These are phyloP conservation scores for Phytophthora cryptogea DNA, from an alignment of 352 stramenopile species.

Conservation along the genomic window DNA sequence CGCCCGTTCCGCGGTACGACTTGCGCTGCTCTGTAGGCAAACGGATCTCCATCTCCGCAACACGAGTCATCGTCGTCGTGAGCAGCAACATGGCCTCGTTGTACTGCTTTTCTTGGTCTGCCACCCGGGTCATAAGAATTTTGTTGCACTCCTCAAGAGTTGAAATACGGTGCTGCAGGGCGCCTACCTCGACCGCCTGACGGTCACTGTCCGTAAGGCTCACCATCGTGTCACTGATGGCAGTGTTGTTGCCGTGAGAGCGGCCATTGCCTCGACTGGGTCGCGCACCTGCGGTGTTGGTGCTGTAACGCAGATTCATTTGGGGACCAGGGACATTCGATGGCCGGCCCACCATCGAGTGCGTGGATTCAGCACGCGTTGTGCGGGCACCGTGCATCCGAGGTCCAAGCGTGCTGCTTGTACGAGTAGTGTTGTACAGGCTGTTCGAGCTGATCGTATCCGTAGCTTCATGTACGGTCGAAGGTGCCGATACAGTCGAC, in stretches of 20 bases:
- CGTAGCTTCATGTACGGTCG: conserved; percentile 26
- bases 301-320: conserved; percentile 55
- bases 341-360: conserved; percentile 46
- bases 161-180: conserved; percentile 57
- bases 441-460: conserved; percentile 35
- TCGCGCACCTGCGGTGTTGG: conserved; percentile 34
- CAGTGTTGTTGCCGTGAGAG: conserved; percentile 40
- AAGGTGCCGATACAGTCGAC: conserved; percentile 33
- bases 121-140: conserved; percentile 63
- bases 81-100: conserved; percentile 86
- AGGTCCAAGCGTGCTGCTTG: conserved; percentile 26
- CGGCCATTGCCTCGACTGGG: conserved; percentile 27
- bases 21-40: conserved; percentile 54
- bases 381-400: conserved; percentile 28
- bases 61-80: conserved; percentile 84
- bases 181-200: conserved; percentile 46
- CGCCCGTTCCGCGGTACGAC: conserved; percentile 46
- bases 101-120: conserved; percentile 85
- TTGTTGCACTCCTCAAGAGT: conserved; percentile 81
- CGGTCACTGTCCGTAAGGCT: conserved; percentile 55
- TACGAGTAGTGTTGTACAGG: conserved; percentile 26
- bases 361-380: conserved; percentile 52
- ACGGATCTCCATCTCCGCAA: conserved; percentile 84
- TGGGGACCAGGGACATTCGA: conserved; percentile 55
- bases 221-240: conserved; percentile 55